A percentile compares a stretch with the other conserved stretches of the same genome.
Evolutionary conservation across 345 rosid genomes (phyloP).

Genomic region (Brassica napus): Da-Ae NC_063452.1:50344001-50344500

Average conservation of each 20-base stretch:
- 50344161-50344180: background rate
- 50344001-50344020: conserved; percentile 53
- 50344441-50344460: conserved; percentile 56
- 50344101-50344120: conserved; percentile 68
- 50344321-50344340: background rate
- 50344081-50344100: conserved; percentile 48
- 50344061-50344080: conserved; percentile 75
- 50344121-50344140: conserved; percentile 74
- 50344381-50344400: background rate
- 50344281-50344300: background rate
- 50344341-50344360: conserved; percentile 1
- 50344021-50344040: conserved; percentile 51
- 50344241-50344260: conserved; percentile 53
- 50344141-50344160: conserved; percentile 15
- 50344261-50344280: conserved; percentile 51
- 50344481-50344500: conserved; percentile 85
- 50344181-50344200: conserved; percentile 4
- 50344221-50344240: conserved; percentile 54
- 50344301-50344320: conserved; percentile 1
- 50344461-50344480: conserved; percentile 92
- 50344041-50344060: conserved; percentile 68
- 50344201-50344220: conserved; percentile 14
- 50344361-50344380: conserved; percentile 11
- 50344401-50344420: conserved; percentile 46
- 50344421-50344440: conserved; percentile 30